Conservation (phyloP, 106 monocot genomes). For the Allium fistulosum region DNA sequence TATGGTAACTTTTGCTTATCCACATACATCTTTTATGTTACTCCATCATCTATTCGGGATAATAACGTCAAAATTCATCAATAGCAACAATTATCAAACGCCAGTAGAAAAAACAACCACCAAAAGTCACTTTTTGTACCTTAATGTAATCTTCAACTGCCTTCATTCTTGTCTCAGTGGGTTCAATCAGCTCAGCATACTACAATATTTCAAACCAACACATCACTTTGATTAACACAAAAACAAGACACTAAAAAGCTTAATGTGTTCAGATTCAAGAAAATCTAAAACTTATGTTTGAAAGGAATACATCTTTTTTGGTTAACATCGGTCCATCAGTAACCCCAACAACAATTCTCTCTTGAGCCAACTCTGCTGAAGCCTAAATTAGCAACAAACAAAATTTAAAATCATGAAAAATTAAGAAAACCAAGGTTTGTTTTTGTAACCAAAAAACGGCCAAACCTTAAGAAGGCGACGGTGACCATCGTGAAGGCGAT, state of each 20-base stretch:
- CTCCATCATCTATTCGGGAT: too few species aligned
- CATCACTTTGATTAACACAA: too few species aligned
- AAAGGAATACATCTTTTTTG: slow-evolving; percentile 36
- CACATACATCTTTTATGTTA: too few species aligned
- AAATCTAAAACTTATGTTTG: too few species aligned
- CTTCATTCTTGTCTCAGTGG: slow-evolving; percentile 50
- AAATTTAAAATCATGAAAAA: not conserved
- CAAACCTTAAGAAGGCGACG: slow-evolving; percentile 27
- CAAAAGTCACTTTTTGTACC: slow-evolving; percentile 12
- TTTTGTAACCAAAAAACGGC: not conserved
- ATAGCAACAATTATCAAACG: too few species aligned
- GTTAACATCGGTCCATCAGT: slow-evolving; percentile 53
- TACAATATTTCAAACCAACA: slow-evolving; percentile 12
- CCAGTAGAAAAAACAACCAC: not conserved
- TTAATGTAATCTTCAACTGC: slow-evolving; percentile 63
- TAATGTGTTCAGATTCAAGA: not conserved
- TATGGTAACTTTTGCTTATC: too few species aligned
- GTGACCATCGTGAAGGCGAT: slow-evolving; percentile 46
- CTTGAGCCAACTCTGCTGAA: slow-evolving; percentile 47
- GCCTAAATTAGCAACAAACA: slow-evolving; percentile 18
- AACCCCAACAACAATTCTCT: slow-evolving; percentile 62
- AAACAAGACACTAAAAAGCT: not conserved
- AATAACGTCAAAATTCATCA: too few species aligned
- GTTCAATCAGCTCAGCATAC: slow-evolving; percentile 48
- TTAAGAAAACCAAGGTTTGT: not conserved